phyloP scores from a whole-genome alignment of 331 rosid genomes.

The Rosa hybrid region DNA sequence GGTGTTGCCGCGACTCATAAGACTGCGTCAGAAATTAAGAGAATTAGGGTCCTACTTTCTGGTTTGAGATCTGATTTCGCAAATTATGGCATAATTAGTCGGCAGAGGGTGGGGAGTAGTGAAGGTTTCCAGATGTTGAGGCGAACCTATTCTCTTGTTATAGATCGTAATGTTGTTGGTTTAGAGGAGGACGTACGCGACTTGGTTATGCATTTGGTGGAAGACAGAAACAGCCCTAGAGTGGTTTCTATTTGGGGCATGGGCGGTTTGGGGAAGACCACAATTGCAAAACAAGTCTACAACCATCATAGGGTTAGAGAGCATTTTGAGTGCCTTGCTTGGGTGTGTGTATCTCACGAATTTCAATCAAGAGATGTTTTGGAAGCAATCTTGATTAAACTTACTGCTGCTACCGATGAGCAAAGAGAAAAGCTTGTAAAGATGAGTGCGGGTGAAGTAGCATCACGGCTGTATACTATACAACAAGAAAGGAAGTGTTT shows the following conservation, averaged over 20 bases:
- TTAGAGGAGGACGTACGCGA: no score
- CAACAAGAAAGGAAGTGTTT: not conserved
- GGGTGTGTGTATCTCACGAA: constrained; percentile 27
- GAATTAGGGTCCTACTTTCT: no score
- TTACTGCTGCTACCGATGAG: not conserved
- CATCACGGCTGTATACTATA: not conserved
- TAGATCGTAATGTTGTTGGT: no score
- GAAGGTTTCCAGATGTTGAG: no score
- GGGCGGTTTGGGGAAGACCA: not conserved
- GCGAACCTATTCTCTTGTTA: no score
- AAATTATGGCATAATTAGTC: no score
- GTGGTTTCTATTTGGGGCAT: constrained; percentile 16
- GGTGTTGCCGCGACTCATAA: no score
- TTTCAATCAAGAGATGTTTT: not conserved
- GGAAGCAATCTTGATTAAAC: not conserved
- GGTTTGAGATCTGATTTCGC: no score
- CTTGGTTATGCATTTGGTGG: not conserved
- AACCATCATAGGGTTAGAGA: not conserved
- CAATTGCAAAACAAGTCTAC: constrained; percentile 18
- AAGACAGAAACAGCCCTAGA: not conserved
- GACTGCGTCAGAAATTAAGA: no score
- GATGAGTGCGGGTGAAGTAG: not conserved
- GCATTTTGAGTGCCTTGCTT: constrained; percentile 11
- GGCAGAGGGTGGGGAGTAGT: no score
- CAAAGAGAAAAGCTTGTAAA: not conserved